Percentiles rank a stretch among this genome's conserved stretches.
These are phyloP conservation scores for Zygoascus hellenicus DNA, from an alignment of 1,139 yeast species.

Conservation along the genomic window DNA sequence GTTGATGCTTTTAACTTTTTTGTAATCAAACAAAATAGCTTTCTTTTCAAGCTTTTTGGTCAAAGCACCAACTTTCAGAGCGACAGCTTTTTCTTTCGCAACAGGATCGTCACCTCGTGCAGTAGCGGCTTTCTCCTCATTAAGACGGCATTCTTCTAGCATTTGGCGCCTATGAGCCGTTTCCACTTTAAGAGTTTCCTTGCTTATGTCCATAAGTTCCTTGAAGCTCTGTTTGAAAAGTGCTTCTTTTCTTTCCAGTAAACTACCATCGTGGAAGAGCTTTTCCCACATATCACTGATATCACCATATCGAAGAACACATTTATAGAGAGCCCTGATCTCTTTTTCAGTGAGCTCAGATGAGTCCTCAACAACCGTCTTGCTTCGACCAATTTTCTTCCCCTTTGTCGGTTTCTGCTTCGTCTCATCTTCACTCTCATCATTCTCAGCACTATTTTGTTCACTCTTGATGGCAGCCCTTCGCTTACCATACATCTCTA, in stretches of 20 bases:
- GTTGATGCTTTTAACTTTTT: slow-evolving; percentile 81
- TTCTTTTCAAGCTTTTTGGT: slow-evolving; percentile 49
- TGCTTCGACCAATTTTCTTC: slow-evolving; percentile 22
- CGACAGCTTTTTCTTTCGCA: slow-evolving; percentile 45
- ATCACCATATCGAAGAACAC: slow-evolving; percentile 79
- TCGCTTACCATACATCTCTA: slow-evolving; percentile 79
- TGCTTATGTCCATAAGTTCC: slow-evolving; percentile 61
- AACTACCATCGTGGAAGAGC: slow-evolving; percentile 81
- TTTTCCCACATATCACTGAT: slow-evolving; percentile 72
- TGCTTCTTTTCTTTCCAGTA: slow-evolving; percentile 83
- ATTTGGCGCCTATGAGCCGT: slow-evolving; percentile 60
- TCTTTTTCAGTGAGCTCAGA: slow-evolving; percentile 77
- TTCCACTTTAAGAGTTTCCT: slow-evolving; percentile 58
- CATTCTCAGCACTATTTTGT: slow-evolving; percentile 36
- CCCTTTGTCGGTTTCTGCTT: slow-evolving; percentile 28
- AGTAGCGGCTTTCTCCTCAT: slow-evolving; percentile 43
- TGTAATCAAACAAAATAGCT: slow-evolving; percentile 84
- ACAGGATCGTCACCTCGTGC: slow-evolving; percentile 10
- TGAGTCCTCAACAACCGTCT: slow-evolving; percentile 33
- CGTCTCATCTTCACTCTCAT: slow-evolving; percentile 37
- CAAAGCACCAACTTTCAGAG: slow-evolving; percentile 4
- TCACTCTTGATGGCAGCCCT: slow-evolving; percentile 54
- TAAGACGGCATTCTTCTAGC: slow-evolving; percentile 49
- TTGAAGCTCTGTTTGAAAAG: slow-evolving; percentile 68
- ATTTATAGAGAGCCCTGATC: slow-evolving; percentile 77